These are phyloP conservation scores for Candida maris DNA, from an alignment of 805 yeast genomes.

Conservation along the genomic window DNA sequence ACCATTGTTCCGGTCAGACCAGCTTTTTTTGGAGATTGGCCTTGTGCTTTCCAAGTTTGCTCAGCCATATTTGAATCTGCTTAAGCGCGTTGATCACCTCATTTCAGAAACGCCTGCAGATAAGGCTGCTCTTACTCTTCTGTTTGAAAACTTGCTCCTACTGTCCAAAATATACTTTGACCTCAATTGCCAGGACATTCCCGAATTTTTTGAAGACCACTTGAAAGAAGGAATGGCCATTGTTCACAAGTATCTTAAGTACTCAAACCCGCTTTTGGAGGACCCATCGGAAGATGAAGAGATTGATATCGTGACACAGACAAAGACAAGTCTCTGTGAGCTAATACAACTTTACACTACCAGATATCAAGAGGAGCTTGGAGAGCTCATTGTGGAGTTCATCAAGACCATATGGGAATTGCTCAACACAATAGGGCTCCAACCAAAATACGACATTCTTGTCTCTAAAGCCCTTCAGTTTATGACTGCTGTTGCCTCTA, in stretches of 20 bases:
- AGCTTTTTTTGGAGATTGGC: slow-evolving; percentile 79
- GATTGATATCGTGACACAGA: slow-evolving; percentile 62
- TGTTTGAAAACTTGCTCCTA: slow-evolving; percentile 68
- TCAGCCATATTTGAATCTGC: slow-evolving; percentile 68
- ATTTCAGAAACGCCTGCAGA: slow-evolving; percentile 47
- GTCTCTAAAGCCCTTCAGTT: slow-evolving; percentile 79
- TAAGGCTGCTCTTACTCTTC: slow-evolving; percentile 47
- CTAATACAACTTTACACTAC: slow-evolving; percentile 81
- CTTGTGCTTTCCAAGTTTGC: slow-evolving; percentile 82
- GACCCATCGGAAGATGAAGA: slow-evolving; percentile 64
- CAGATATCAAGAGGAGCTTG: slow-evolving; percentile 89
- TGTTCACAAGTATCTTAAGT: slow-evolving; percentile 74
- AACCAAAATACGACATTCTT: slow-evolving; percentile 78
- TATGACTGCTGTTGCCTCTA: slow-evolving; percentile 73
- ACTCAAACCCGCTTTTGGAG: slow-evolving; percentile 50
- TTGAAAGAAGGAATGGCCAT: slow-evolving; percentile 72
- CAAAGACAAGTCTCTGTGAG: slow-evolving; percentile 82
- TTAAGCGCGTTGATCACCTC: slow-evolving; percentile 62
- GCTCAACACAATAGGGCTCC: slow-evolving; percentile 59
- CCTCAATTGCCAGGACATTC: slow-evolving; percentile 95
- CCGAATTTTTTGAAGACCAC: slow-evolving; percentile 96
- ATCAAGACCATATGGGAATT: slow-evolving; percentile 81
- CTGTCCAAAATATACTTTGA: slow-evolving; percentile 84
- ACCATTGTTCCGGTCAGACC: slow-evolving; percentile 89
- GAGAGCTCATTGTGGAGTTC: slow-evolving; percentile 69